Percentiles rank a stretch among this genome's conserved stretches.
Evolutionary conservation across 768 basidiomycete species (phyloP).

Genomic region (Tylopilus rubrobrunneus): DNA sequence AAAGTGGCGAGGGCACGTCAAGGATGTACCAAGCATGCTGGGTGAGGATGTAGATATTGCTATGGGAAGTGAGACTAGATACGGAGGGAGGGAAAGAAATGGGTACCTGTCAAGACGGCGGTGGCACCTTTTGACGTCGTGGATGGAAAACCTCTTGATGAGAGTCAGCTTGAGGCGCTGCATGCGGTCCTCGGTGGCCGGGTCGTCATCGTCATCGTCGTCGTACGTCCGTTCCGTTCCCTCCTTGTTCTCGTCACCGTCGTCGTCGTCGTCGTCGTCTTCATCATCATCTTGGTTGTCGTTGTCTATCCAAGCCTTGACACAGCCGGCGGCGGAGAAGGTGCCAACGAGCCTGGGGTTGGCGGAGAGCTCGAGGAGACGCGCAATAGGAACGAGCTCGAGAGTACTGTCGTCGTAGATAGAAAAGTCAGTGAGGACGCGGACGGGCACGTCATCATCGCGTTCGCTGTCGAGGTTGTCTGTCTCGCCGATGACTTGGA

Average conservation of each 20-base stretch:
- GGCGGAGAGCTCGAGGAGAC: constrained; percentile 34
- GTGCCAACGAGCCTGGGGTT: constrained; percentile 7
- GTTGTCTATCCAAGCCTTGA: constrained; percentile 35
- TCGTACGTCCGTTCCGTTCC: constrained; percentile 15
- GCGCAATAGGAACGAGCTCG: constrained; percentile 38
- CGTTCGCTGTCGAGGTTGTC: constrained; percentile 21
- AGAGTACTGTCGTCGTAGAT: constrained; percentile 42
- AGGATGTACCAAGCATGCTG: constrained; percentile 69
- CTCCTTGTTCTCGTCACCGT: constrained; percentile 18
- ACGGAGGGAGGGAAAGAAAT: neutral
- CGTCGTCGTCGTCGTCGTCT: constrained; percentile 16
- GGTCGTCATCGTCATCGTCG: constrained; percentile 1
- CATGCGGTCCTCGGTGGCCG: constrained; percentile 6
- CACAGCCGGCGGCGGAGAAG: constrained; percentile 39
- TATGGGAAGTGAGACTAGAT: constrained; percentile 26
- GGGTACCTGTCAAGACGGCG: constrained; percentile 42
- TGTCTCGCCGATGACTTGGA: constrained; percentile 44
- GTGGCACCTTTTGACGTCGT: constrained; percentile 31
- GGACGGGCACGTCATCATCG: constrained; percentile 48
- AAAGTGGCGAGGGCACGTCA: constrained; percentile 42
- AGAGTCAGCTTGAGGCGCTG: constrained; percentile 38
- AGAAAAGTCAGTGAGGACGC: constrained; percentile 50
- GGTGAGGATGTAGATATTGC: constrained; percentile 64
- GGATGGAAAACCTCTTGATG: constrained; percentile 47
- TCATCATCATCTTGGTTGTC: constrained; percentile 26